Evolutionary conservation across 805 yeast species (phyloP), one percentile per base, ranked within the genome.

Genomic region (Candida verbasci): DNA sequence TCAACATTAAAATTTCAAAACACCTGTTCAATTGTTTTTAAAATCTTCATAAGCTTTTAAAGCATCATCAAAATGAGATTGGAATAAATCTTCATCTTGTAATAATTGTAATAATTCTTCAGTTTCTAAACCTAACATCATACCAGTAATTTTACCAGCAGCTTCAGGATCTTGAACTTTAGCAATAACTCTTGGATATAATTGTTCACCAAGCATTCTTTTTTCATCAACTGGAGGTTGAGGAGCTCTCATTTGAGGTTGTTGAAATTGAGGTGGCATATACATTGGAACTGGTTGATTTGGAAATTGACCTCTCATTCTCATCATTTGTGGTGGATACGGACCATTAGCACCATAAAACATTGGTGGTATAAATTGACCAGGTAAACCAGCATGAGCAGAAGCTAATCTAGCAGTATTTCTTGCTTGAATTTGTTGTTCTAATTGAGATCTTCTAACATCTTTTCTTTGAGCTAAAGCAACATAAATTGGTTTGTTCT

Each of bases 401-500:
- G 88, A 96, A 76, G 91, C 97, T 78, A 88, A 77, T 78, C 97
- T 86, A 83, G 89, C 79, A 72, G 91, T 97, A 80, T 86, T 87
- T 76, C 96, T 86, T 50, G 96, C 97, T 68, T 86, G 95, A 62
- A 88, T 85, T 72, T 93, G 97, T 74, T 93, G 97, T 66, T 87
- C 91, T 65, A 93, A 76, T 75, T 93, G 97, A 55, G 86, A 78
- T 65, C 95, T 84, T 79, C 98, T 88, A 41, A 87, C 95, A 54
- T 91, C 98, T 74, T 87, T 91, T 69, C 96, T 86, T 79, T 93
- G 98, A 53, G 98, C 98, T 60, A 93, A 80, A 44, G 97, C 96
- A 69, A 93, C 98, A 65, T 91, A 93, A 61, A 93, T 76, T 56
- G 97, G 98, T 78, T 93, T 93, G 62, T 89, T 87, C 53, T 80